Evolutionary conservation across 768 basidiomycete genomes (phyloP).

Genomic region (Mrakia blollopis): DNA sequence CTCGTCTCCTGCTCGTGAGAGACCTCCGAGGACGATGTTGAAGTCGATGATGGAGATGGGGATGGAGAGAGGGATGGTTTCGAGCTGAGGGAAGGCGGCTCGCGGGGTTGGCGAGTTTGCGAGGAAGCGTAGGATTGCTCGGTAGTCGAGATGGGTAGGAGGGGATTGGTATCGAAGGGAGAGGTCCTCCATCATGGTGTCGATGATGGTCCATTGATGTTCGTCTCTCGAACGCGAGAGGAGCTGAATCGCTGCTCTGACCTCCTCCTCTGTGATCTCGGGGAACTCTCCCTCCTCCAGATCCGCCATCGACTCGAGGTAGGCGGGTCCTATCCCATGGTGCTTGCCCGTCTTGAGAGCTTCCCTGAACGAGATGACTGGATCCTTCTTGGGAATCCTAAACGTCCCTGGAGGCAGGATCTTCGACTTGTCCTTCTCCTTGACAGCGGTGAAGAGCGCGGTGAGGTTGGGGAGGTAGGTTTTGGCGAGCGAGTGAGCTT

Average conservation of each 20-base stretch:
- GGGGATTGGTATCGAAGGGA: background rate
- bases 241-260: slow-evolving; percentile 19
- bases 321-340: slow-evolving; percentile 1
- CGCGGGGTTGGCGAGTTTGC: slow-evolving; percentile 20
- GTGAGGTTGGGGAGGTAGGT: background rate
- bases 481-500: background rate
- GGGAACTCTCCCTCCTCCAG: background rate
- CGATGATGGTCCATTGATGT: slow-evolving; percentile 19
- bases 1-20: slow-evolving; percentile 14
- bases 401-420: background rate
- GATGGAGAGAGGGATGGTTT: slow-evolving; percentile 19
- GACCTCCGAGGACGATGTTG: slow-evolving; percentile 27
- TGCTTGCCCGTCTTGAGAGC: background rate
- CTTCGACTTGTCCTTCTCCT: background rate
- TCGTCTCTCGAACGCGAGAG: slow-evolving; percentile 5
- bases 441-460: background rate
- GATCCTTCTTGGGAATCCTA: background rate
- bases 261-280: slow-evolving; percentile 16
- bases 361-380: background rate
- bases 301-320: background rate
- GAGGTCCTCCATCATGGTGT: slow-evolving; percentile 22
- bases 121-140: slow-evolving; percentile 23
- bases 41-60: slow-evolving; percentile 23
- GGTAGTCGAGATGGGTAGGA: slow-evolving; percentile 16
- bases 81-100: slow-evolving; percentile 22